These are phyloP conservation scores for Aureobasidium sp. DNA, from an alignment of 2,329 filamentous ascomycete genomes.

Conservation along the genomic window DNA sequence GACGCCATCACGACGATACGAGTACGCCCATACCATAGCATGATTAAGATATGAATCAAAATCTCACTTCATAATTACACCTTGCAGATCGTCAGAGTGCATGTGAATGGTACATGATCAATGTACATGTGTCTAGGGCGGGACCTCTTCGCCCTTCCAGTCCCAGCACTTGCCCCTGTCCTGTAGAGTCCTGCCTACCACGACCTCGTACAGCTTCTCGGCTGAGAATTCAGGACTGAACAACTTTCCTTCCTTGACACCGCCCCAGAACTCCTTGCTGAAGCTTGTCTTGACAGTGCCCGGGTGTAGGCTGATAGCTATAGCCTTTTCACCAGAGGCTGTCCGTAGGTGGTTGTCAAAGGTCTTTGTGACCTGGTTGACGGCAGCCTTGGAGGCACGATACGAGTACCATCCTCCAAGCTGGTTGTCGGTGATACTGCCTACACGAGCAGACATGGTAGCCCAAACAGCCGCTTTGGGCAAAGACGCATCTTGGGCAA, in stretches of 20 bases:
- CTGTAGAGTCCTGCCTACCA: conserved; percentile 40
- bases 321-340: conserved; percentile 53
- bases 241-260: conserved; percentile 54
- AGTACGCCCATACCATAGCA: conserved; percentile 8
- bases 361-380: conserved; percentile 64
- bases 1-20: conserved; percentile 1
- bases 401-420: conserved; percentile 79
- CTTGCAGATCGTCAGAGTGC: neutral
- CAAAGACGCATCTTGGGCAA: conserved; percentile 28
- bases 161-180: conserved; percentile 62
- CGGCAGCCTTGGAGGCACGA: conserved; percentile 66
- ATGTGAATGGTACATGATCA: neutral
- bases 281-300: conserved; percentile 73
- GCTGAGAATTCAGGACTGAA: conserved; percentile 62
- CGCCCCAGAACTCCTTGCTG: conserved; percentile 64
- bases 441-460: conserved; percentile 73
- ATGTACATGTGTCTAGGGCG: conserved; percentile 37
- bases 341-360: conserved; percentile 61
- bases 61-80: neutral
- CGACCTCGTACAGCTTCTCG: conserved; percentile 55
- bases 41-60: conserved; percentile 4
- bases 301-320: conserved; percentile 67
- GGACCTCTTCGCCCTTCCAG: conserved; percentile 59
- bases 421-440: conserved; percentile 63
- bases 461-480: conserved; percentile 57